Base-by-base conservation (phyloP, 345 rosid species). In the Eucalyptus albens region DNA sequence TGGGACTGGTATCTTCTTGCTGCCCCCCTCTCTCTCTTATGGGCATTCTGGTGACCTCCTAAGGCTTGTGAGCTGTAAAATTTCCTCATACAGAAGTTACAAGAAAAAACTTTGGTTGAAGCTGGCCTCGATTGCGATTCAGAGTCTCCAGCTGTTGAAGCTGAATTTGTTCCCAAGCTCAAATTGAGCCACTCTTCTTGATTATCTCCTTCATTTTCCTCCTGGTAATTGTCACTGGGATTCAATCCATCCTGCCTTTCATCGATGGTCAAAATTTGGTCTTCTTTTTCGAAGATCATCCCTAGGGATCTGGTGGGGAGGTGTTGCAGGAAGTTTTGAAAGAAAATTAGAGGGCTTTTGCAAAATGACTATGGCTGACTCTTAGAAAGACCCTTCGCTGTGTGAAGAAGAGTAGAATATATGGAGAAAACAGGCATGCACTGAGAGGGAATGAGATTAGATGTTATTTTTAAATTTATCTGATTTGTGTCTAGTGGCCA, bases 11-110 rank as follows among this genome's bases (percentile, higher is more conserved):
- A 92, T 89, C 93, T 96, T 91, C 94, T 92, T 50, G 95, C 95
- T 40, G 95, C 96, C 51, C 96, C 96, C 90, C 97, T 93, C 92
- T 96, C 96, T 88, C 96, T 91, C 91, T 94, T 96, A 94, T 96
- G 98, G 86, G 98, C 98, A 83, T 96, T 96, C 92, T 96, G 97
- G 91, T 96, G 98, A 53, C 98, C 98, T 29, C 98, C 98, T 49
- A 96, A 90, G 49, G 98, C 98, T 87, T 96, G 98, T 56, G 96
- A 95, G 88, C 96, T 96, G 90, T 87, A 96, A 91, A 96, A 96
- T 91, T 94, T 96, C 89, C 97, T 95, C 93, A 93, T 93, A 92
- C 98, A 96, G 89, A 95, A 96, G 91, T 95, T 94, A 50, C 98
- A 96, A 13, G 96, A 94, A 93, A 94, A 95, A 88, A 94, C 91